Percentiles rank a stretch among this genome's conserved stretches.
Conservation (phyloP, 345 rosid species). For the Streptanthus diversifolius region DNA sequence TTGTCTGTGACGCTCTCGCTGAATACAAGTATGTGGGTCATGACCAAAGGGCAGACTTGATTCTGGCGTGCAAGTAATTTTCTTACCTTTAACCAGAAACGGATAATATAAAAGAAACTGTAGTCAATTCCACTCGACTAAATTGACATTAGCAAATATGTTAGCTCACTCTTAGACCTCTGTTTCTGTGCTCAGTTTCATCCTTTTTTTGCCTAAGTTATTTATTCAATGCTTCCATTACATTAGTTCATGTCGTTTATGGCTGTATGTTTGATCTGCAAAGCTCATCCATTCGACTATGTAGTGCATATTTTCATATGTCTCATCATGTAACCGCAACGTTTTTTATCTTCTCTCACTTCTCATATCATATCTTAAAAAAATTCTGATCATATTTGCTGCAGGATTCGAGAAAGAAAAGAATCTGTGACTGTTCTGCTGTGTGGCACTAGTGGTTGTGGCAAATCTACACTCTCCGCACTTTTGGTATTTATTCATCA, state of each 20-base stretch:
- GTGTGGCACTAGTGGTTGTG: constrained; percentile 99
- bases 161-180: neutral
- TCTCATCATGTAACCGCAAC: neutral
- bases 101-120: neutral
- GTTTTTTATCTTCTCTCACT: neutral
- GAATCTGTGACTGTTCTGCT: constrained; percentile 92
- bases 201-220: neutral
- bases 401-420: constrained; percentile 94
- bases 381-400: constrained; percentile 3
- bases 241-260: neutral
- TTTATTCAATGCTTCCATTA: neutral
- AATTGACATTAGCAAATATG: neutral
- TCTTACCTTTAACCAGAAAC: neutral
- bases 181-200: neutral
- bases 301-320: neutral
- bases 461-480: constrained; percentile 97
- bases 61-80: constrained; percentile 86
- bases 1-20: constrained; percentile 79
- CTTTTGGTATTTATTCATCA: constrained; percentile 59
- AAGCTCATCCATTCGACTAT: neutral
- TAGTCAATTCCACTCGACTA: neutral
- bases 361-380: neutral
- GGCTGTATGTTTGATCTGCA: neutral
- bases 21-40: constrained; percentile 95
- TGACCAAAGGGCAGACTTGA: constrained; percentile 93